Base-by-base conservation (phyloP, 306 rosid species). In the Dalbergia cultrata region DNA sequence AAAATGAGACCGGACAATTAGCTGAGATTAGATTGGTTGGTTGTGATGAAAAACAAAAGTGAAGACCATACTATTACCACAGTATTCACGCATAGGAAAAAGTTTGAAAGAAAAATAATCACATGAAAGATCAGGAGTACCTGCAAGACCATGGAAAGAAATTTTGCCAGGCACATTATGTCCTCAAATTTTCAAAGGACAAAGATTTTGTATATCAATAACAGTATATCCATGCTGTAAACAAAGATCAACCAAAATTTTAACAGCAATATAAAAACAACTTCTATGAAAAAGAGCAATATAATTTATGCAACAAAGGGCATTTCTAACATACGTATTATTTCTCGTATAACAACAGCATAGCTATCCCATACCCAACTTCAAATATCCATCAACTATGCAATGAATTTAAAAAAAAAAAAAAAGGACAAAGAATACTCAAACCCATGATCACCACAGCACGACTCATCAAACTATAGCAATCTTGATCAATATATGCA, bases 151-250 rank as follows among this genome's bases (percentile, higher is more conserved):
- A 82, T 69, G 74, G 96, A 82, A 58, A 86, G 73, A 80, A 95
- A 90, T 87, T 89, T 91, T 43, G 90, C 81, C 84, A 95, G 81
- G 89, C 91, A 89, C 56, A n/a, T n/a, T n/a, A n/a, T n/a, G 58
- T 88, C 90, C 82, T 85, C 87, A n/a, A 18, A 82, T 72, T 85
- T 91, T 80, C 67, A 78, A 86, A 72, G 86, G 85, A 72, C 87
- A 69, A 3, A 95, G 88, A 83, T 78, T 86, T 90, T 88, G 85
- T 67, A 95, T 79, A 83, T 95, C 88, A 79, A 95, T 89, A 76
- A 83, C 79, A 72, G 91, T 96, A 77, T 93, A 95, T 67, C 98
- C 99, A 64, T 89, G 84, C 98, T 95, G 92, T 91, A 81, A 73
- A 77, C 43, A 84, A 66, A 52, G 74, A 41, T 50, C 71, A 67